Evolutionary conservation across 768 basidiomycete species (phyloP), one percentile per base, ranked within the genome.

Genomic region (Amanita fuliginea): DNA sequence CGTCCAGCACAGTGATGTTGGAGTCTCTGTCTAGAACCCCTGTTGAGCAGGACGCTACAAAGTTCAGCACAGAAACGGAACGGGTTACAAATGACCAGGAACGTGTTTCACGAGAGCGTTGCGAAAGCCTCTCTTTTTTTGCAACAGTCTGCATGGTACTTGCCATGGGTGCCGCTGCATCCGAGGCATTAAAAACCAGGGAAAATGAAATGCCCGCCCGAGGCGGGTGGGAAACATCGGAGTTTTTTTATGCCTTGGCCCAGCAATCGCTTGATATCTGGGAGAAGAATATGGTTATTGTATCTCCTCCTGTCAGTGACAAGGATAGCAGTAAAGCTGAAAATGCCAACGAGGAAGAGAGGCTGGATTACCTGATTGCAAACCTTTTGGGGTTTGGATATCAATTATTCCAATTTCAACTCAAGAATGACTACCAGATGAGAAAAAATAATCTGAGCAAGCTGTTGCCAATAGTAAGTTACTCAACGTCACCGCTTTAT

Each of bases 321-420:
- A 46, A 54, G 19, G 51, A 48, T 16, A 52, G 40, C 6, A 28
- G 37, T 28, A 49, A 55, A 35, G 19, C 22, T 3, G 35, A 26
- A 26, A 10, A 26, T 28, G 35, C 30, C n/a, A 43, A 18, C 19
- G 66, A 65, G 42, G 57, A 55, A 24, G 66, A 66, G 44, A 57
- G 60, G 35, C 59, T 79, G 42, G 80, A 86, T 62, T 76, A 72
- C 53, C 63, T 86, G 18, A 62, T 75, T 37, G 71, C 83, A n/a
- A 74, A 74, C 61, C 62, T 82, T 24, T 64, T 83, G 47, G 77
- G 80, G 47, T 65, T 81, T 24, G 60, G 57, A 34, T 70, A 64
- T 54, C 73, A 63, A 11, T 50, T 69, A 8, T 54, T 53, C 14
- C 26, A 45, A 53, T 53, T 26, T 57, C 45, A 32, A 44, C 32